Conservation (phyloP, 202 grass and related monocot species). For the Zizania palustris region DNA sequence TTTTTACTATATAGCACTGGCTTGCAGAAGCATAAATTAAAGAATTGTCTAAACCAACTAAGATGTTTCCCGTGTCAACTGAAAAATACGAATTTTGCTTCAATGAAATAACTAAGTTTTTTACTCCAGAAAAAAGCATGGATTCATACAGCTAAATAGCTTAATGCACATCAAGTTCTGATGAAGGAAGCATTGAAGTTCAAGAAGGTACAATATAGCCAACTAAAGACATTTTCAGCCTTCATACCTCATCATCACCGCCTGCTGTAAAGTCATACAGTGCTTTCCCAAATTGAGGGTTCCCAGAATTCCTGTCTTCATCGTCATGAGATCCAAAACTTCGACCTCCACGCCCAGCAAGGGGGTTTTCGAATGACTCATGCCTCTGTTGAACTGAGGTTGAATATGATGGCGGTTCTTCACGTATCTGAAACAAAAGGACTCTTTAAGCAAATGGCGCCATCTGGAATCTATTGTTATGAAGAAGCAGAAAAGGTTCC, state of each 20-base stretch:
- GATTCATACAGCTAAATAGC: constrained; percentile 35
- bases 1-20: not conserved
- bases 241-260: constrained; percentile 89
- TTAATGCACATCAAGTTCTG: constrained; percentile 32
- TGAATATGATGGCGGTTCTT: constrained; percentile 90
- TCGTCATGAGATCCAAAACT: constrained; percentile 65
- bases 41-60: constrained; percentile 19
- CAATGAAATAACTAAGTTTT: constrained; percentile 1
- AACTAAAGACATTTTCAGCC: constrained; percentile 25
- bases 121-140: not conserved
- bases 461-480: constrained; percentile 3
- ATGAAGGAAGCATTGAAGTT: constrained; percentile 21
- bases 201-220: constrained; percentile 7
- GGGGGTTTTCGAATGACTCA: constrained; percentile 88
- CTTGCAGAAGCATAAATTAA: not conserved
- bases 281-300: constrained; percentile 89
- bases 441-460: constrained; percentile 29
- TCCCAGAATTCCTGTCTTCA: constrained; percentile 66
- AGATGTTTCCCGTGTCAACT: not conserved
- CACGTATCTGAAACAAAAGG: constrained; percentile 68
- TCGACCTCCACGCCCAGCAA: constrained; percentile 61
- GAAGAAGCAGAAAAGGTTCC: constrained; percentile 31
- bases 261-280: constrained; percentile 98
- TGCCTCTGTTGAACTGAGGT: constrained; percentile 63
- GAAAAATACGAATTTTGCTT: constrained; percentile 13